Conservation (phyloP, 2,329 filamentous ascomycete genomes). For the Ophiostoma triangulosporum region DNA sequence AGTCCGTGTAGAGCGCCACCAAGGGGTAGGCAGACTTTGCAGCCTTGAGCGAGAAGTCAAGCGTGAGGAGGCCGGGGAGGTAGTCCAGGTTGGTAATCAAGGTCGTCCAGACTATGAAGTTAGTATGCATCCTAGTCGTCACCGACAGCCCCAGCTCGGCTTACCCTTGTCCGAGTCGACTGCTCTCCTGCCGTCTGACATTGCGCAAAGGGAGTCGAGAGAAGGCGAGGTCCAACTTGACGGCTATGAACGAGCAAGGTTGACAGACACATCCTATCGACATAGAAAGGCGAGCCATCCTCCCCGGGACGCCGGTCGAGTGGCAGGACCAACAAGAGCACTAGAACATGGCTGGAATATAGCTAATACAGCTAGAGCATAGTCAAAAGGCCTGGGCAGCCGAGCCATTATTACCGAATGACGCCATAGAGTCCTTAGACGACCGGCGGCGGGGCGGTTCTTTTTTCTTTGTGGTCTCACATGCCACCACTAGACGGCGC, state of each 20-base stretch:
- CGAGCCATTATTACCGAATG: slow-evolving; percentile 7
- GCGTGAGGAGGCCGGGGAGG: slow-evolving; percentile 67
- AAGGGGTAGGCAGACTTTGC: slow-evolving; percentile 59
- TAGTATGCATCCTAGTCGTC: not conserved
- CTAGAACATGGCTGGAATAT: not conserved
- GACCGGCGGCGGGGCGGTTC: too few species aligned
- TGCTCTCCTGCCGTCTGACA: slow-evolving; percentile 22
- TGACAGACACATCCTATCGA: not conserved
- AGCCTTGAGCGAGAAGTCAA: slow-evolving; percentile 61
- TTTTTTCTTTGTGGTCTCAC: too few species aligned
- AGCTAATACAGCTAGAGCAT: not conserved
- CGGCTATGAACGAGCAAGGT: not conserved
- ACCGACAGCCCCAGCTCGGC: not conserved
- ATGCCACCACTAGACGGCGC: too few species aligned
- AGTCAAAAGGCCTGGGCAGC: not conserved
- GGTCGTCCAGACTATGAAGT: slow-evolving; percentile 57
- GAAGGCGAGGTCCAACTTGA: not conserved
- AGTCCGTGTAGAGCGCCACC: slow-evolving; percentile 69
- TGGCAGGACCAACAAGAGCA: not conserved
- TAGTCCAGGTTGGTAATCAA: slow-evolving; percentile 78
- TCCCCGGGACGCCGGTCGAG: not conserved
- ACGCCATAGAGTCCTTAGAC: slow-evolving; percentile 9
- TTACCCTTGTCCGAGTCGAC: slow-evolving; percentile 21
- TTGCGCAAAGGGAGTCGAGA: slow-evolving; percentile 1
- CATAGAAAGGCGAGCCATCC: too few species aligned